Conservation (phyloP, 164 flowering plant genomes). For the Umbilicus rupestris region DNA sequence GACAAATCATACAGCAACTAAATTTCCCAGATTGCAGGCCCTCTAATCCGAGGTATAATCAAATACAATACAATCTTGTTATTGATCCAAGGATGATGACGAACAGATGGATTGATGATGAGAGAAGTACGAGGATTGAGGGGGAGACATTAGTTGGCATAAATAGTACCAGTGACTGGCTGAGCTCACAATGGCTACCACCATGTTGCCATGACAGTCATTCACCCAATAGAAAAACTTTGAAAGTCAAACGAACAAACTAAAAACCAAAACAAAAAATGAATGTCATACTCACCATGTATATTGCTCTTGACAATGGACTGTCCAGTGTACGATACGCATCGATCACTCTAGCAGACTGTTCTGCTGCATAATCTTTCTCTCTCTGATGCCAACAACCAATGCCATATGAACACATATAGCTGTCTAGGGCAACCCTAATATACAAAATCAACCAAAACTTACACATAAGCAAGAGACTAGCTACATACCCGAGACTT, state of each 20-base stretch:
- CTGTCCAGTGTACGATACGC: slow-evolving; percentile 71
- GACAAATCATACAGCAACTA: neutral
- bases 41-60: too few relatives aligned
- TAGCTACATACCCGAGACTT: slow-evolving; percentile 62
- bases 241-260: neutral
- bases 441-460: neutral
- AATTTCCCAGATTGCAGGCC: neutral
- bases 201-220: too few relatives aligned
- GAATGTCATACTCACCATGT: slow-evolving; percentile 42
- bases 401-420: neutral
- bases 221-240: too few relatives aligned
- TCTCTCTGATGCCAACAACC: slow-evolving; percentile 49
- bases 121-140: too few relatives aligned
- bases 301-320: slow-evolving; percentile 69
- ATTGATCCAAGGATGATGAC: too few relatives aligned
- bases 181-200: too few relatives aligned
- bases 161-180: too few relatives aligned
- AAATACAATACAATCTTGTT: too few relatives aligned
- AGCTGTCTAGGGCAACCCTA: neutral
- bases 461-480: neutral
- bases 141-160: too few relatives aligned
- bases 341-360: slow-evolving; percentile 83
- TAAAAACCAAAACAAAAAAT: neutral
- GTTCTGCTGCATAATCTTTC: slow-evolving; percentile 84
- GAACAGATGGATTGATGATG: too few relatives aligned